phyloP scores from a whole-genome alignment of 805 yeast genomes.

The Nakazawaea populi region DNA sequence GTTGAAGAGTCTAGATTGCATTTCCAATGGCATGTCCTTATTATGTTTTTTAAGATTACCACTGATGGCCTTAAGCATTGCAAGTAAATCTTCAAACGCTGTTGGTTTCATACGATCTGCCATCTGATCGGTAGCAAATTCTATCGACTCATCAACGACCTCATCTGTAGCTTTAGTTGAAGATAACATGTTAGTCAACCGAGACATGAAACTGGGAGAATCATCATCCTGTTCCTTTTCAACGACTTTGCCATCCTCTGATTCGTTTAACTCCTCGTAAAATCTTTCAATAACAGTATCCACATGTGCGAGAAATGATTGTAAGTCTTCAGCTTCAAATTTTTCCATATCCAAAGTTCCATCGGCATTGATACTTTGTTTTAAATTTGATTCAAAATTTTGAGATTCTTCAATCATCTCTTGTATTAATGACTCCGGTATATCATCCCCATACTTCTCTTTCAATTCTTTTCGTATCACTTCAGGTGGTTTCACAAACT shows the following conservation, averaged over 20 bases:
- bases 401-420: constrained; percentile 10
- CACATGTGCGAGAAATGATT: constrained; percentile 1
- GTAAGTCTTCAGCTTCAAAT: constrained; percentile 3
- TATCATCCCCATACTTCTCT: constrained; percentile 6
- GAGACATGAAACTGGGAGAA: not conserved
- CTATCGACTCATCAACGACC: not conserved
- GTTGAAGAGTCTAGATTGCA: constrained; percentile 31
- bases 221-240: not conserved
- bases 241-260: not conserved
- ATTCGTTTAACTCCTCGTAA: not conserved
- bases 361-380: not conserved
- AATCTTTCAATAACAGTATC: not conserved
- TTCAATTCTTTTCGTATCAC: constrained; percentile 10
- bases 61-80: constrained; percentile 1
- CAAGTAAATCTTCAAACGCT: constrained; percentile 4
- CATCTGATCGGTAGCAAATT: constrained; percentile 1
- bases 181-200: not conserved
- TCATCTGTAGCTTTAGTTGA: not conserved
- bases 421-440: constrained; percentile 7
- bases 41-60: constrained; percentile 5
- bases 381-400: not conserved
- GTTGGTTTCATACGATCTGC: not conserved
- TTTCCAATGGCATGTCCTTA: constrained; percentile 26
- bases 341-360: constrained; percentile 1
- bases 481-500: constrained; percentile 11